These are phyloP conservation scores for Chalciporus pseudorubinellus DNA, from an alignment of 768 basidiomycete species.

Conservation along the genomic window DNA sequence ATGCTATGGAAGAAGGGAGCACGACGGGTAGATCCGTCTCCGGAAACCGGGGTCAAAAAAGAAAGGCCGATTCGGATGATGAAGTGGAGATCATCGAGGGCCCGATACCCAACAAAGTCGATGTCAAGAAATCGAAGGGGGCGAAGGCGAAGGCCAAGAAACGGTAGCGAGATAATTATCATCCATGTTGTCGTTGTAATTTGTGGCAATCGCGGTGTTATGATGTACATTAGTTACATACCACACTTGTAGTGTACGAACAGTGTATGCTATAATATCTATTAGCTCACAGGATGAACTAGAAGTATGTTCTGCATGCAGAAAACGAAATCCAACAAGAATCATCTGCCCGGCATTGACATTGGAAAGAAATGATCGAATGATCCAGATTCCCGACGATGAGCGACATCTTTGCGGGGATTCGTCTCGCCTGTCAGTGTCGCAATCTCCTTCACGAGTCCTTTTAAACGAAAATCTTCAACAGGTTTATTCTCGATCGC, in stretches of 20 bases:
- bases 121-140: conserved; percentile 29
- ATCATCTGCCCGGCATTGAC: conserved; percentile 1
- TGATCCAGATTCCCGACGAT: conserved; percentile 19
- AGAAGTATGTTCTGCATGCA: background rate
- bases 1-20: conserved; percentile 43
- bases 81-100: conserved; percentile 55
- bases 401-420: conserved; percentile 23
- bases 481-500: conserved; percentile 48
- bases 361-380: conserved; percentile 50
- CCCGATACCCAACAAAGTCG: conserved; percentile 38
- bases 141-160: conserved; percentile 44
- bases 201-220: background rate
- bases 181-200: background rate
- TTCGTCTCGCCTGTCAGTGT: conserved; percentile 46
- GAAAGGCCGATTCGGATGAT: conserved; percentile 55
- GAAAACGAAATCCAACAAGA: background rate
- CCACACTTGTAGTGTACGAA: background rate
- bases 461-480: conserved; percentile 62
- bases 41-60: conserved; percentile 36
- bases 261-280: background rate
- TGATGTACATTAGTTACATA: background rate
- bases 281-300: background rate
- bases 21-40: background rate
- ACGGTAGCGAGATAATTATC: conserved; percentile 23
- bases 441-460: conserved; percentile 50